phyloP scores from a whole-genome alignment of 768 basidiomycete genomes.

The Lactarius trivialis region DNA sequence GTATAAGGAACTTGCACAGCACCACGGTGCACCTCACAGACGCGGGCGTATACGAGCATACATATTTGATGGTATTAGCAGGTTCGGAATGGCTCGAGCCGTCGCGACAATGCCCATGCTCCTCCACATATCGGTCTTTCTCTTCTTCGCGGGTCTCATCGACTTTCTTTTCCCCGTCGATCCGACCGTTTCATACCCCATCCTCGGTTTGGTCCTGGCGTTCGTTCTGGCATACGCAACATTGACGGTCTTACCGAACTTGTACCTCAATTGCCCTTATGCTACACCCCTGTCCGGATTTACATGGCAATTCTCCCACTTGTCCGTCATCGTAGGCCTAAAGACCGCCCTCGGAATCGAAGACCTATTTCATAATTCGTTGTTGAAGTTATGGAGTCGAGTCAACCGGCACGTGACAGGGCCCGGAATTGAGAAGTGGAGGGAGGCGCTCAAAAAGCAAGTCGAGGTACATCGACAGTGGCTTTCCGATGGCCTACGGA shows the following conservation, averaged over 20 bases:
- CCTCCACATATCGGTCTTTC: neutral
- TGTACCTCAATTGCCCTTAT: neutral
- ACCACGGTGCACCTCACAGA: neutral
- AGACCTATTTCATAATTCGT: neutral
- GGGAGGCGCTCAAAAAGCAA: neutral
- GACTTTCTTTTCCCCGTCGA: neutral
- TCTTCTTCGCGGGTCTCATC: neutral
- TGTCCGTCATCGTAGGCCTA: neutral
- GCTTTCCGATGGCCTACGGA: neutral
- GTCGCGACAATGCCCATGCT: neutral
- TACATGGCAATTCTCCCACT: neutral
- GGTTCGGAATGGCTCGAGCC: neutral
- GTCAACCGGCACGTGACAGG: neutral
- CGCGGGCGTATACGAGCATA: neutral
- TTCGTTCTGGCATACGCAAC: neutral
- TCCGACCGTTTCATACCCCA: neutral
- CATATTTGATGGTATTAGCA: neutral
- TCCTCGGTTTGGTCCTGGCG: neutral
- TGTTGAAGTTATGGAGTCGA: neutral
- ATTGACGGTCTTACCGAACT: neutral
- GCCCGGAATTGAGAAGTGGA: neutral
- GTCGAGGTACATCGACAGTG: neutral
- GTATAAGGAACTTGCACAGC: neutral
- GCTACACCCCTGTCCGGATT: neutral
- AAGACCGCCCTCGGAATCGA: neutral